Percentiles rank a stretch among this genome's conserved stretches.
Conservation (phyloP, 164 flowering plant genomes). For the Berberis thunbergii region DNA sequence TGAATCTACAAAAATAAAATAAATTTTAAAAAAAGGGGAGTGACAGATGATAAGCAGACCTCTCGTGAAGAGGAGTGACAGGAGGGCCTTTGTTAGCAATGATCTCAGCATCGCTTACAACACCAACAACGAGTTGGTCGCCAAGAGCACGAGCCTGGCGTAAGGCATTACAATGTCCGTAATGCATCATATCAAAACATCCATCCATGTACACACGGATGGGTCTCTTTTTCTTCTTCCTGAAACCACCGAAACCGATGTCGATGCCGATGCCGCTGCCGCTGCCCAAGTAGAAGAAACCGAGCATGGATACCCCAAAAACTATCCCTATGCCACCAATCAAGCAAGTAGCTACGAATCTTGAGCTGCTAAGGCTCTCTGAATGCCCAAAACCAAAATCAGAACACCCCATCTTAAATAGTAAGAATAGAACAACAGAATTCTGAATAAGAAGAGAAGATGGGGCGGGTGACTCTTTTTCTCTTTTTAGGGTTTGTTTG, state of each 20-base stretch:
- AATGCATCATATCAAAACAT: conserved; percentile 98
- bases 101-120: conserved; percentile 91
- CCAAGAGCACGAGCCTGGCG: conserved; percentile 97
- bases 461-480: too few species aligned
- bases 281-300: conserved; percentile 16
- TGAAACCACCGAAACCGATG: not conserved
- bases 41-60: conserved; percentile 21
- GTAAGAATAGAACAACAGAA: too few species aligned
- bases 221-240: conserved; percentile 35
- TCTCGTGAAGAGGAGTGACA: conserved; percentile 80
- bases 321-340: conserved; percentile 34
- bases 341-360: conserved; percentile 33
- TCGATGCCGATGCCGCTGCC: conserved; percentile 11
- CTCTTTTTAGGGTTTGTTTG: too few species aligned
- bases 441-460: too few species aligned
- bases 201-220: conserved; percentile 98
- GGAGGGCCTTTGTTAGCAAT: conserved; percentile 95
- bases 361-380: conserved; percentile 4
- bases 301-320: conserved; percentile 39
- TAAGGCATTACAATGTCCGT: conserved; percentile 93
- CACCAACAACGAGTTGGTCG: conserved; percentile 85
- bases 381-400: too few species aligned
- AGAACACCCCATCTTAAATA: too few species aligned
- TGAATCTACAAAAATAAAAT: too few species aligned
- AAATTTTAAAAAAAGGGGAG: not conserved